Evolutionary conservation across 768 basidiomycete genomes (phyloP), one percentile per base, ranked within the genome.

Genomic region (Kwoniella europaea): DNA sequence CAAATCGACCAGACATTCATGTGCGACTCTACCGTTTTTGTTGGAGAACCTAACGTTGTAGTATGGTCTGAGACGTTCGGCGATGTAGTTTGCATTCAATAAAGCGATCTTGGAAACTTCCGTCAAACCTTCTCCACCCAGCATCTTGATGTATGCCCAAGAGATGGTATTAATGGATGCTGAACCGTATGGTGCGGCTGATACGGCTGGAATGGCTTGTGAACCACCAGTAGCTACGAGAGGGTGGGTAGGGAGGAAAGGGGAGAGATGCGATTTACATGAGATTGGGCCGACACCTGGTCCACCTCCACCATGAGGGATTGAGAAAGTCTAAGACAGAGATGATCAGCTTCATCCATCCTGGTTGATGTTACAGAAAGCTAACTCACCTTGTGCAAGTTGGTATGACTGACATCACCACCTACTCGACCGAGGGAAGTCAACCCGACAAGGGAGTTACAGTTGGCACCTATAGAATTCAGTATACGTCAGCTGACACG

Each of bases 121-220:
- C 24, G 89, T 88, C 29, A 99, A 88, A 7, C 97, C 97, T 66
- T 89, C 86, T 9, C 95, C 96, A 29, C 97, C 97, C n/a, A 99
- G 89, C 97, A 99, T 98, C 86, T 92, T 96, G 87, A 97, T 93
- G 84, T 97, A 99, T 13, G 97, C 96, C 95, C 96, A 98, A 0
- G 95, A 98, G 78, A 98, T 98, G 71, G 95, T 87, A 58, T 92
- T 90, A 78, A 99, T 94, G 7, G 93, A 95, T 2, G 97, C 92
- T 74, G 93, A 95, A 56, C 97, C 96, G 81, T 90, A 98, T 0
- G 94, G 97, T 1, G 92, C 94, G 0, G 92, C 92, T 10, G 96
- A 89, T 57, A 98, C 91, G 6, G 97, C 92, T 41, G 90, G 86
- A 72, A 99, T 98, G 1, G 91, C 89, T 61, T 88, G 84, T n/a